A percentile compares a stretch with the other conserved stretches of the same genome.
These are phyloP conservation scores for Gymnopus androsaceus DNA, from an alignment of 1,284 basidiomycete species.

Conservation along the genomic window DNA sequence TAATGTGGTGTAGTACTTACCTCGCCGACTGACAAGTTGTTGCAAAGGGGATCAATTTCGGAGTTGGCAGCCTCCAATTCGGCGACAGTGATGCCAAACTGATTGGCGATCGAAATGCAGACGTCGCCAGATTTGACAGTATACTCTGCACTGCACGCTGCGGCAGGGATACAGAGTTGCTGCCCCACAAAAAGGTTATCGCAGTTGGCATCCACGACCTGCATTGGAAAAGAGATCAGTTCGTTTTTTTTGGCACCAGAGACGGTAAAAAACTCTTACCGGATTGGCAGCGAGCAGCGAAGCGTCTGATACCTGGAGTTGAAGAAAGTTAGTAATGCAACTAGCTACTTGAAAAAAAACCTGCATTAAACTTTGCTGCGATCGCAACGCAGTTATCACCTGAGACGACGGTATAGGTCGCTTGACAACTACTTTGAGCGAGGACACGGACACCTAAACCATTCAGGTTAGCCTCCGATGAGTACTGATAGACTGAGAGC, in stretches of 20 bases:
- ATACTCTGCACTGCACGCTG: not conserved
- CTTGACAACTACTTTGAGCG: slow-evolving; percentile 1
- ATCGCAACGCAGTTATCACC: slow-evolving; percentile 2
- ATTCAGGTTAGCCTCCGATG: not conserved
- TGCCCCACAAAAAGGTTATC: slow-evolving; percentile 3
- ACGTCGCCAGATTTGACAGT: slow-evolving; percentile 2
- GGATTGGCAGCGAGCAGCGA: slow-evolving; percentile 3
- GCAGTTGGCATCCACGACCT: slow-evolving; percentile 1
- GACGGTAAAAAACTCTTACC: not conserved
- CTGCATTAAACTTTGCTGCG: slow-evolving; percentile 5
- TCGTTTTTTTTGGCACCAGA: not conserved
- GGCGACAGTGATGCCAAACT: slow-evolving; percentile 5
- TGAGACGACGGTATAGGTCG: not conserved
- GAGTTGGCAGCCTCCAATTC: slow-evolving; percentile 9
- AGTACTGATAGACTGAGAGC: not conserved
- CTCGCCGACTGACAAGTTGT: slow-evolving; percentile 1
- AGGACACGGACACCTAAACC: not conserved
- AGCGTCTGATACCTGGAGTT: not conserved
- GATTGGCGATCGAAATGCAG: slow-evolving; percentile 1
- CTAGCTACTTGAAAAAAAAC: no score
- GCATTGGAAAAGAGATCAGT: not conserved
- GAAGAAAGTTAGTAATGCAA: no score
- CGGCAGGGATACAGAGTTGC: not conserved
- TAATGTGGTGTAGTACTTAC: not conserved
- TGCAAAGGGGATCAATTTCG: slow-evolving; percentile 1